A percentile compares a stretch with the other conserved stretches of the same genome.
These are phyloP conservation scores for Parachaetomium inaequale DNA, from an alignment of 495 filamentous ascomycete genomes.

Conservation along the genomic window DNA sequence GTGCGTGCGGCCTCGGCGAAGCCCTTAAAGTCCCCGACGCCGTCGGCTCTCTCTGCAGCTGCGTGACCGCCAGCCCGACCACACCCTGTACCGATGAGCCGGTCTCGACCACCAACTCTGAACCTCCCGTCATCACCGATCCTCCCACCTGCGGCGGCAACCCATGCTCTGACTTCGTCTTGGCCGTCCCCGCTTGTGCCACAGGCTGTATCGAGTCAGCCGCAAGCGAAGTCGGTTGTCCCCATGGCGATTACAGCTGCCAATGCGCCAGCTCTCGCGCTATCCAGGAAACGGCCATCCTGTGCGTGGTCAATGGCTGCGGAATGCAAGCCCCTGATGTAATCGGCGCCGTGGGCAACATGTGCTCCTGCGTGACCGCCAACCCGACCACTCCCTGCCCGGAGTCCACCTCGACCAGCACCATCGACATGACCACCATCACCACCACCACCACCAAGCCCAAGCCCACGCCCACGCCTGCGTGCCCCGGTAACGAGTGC, in stretches of 20 bases:
- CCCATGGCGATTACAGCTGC: too few relatives aligned
- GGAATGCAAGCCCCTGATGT: background rate
- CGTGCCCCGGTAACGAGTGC: background rate
- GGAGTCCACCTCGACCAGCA: background rate
- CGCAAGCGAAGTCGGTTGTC: too few relatives aligned
- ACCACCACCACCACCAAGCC: background rate
- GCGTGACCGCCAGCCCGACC: background rate
- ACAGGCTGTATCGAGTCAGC: too few relatives aligned
- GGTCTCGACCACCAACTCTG: background rate
- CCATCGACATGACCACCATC: background rate
- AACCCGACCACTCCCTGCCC: background rate
- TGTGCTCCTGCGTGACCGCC: slow-evolving; percentile 7
- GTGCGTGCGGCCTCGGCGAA: background rate
- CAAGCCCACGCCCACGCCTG: background rate
- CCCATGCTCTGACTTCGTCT: too few relatives aligned
- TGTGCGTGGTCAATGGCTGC: too few relatives aligned
- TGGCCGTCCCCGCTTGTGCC: too few relatives aligned
- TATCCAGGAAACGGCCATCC: too few relatives aligned
- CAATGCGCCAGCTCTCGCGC: too few relatives aligned
- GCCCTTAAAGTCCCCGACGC: background rate
- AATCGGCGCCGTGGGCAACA: background rate
- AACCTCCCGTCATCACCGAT: too few relatives aligned
- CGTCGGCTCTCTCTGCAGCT: slow-evolving; percentile 1
- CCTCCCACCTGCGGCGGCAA: too few relatives aligned
- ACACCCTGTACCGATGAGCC: background rate